These are phyloP conservation scores for Hyphopichia buzzinii DNA, from an alignment of 1,139 yeast genomes.

Conservation along the genomic window DNA sequence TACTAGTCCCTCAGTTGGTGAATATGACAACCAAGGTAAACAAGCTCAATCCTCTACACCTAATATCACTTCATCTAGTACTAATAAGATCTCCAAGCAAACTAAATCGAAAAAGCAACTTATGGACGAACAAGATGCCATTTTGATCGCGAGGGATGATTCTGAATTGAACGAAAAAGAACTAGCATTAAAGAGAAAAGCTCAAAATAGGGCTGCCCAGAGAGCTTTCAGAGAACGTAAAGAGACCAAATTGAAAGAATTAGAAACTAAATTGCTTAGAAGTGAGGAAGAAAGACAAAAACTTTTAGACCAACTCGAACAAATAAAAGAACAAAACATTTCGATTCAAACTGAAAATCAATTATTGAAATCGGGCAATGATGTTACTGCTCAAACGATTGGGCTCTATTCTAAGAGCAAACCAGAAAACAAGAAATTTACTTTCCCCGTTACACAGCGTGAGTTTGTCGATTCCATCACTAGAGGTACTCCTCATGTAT, in stretches of 20 bases:
- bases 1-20: not conserved
- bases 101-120: conserved; percentile 23
- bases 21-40: not conserved
- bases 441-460: conserved; percentile 36
- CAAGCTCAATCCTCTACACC: conserved; percentile 2
- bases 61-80: not conserved
- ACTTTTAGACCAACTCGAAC: conserved; percentile 53
- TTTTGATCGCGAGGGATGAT: conserved; percentile 39
- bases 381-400: conserved; percentile 10
- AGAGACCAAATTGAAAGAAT: conserved; percentile 68
- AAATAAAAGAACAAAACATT: conserved; percentile 51
- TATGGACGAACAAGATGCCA: conserved; percentile 38
- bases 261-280: conserved; percentile 56
- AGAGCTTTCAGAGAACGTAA: conserved; percentile 86
- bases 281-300: conserved; percentile 60
- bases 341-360: conserved; percentile 61
- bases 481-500: conserved; percentile 19
- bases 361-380: conserved; percentile 27
- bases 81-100: conserved; percentile 1
- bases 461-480: conserved; percentile 34
- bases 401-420: not conserved
- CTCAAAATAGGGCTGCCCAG: conserved; percentile 88
- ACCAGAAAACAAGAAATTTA: conserved; percentile 14
- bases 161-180: conserved; percentile 48
- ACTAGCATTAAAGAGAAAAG: conserved; percentile 58